Evolutionary conservation across 2,329 filamentous ascomycete species (phyloP).

Genomic region (Claviceps maximensis): DNA sequence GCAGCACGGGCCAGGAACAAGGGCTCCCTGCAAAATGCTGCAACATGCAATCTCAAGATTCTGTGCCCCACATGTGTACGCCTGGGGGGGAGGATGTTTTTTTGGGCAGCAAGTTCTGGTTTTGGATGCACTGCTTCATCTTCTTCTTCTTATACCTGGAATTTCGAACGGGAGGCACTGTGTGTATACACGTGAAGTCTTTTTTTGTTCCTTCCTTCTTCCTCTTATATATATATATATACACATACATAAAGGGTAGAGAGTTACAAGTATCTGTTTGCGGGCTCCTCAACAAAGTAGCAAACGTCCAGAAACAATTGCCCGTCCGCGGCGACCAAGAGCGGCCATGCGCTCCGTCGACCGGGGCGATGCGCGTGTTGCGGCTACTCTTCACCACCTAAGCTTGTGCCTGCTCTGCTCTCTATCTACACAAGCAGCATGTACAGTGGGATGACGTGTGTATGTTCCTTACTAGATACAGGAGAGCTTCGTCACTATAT

Average conservation of each 20-base stretch:
- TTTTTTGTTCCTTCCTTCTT: neutral
- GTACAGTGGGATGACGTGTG: no score
- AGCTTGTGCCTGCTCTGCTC: no score
- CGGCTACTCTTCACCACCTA: neutral
- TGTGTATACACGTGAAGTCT: neutral
- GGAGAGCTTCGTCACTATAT: neutral
- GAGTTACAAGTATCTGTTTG: no score
- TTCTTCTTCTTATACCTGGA: neutral
- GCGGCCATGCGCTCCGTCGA: no score
- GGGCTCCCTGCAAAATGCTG: neutral
- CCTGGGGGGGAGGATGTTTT: neutral
- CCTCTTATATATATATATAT: no score
- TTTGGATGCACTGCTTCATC: neutral
- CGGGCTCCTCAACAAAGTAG: no score
- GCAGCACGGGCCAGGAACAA: neutral
- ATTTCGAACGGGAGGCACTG: no score
- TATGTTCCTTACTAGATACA: neutral
- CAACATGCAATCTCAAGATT: slow-evolving; percentile 1
- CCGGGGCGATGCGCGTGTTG: neutral
- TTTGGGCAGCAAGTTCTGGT: neutral
- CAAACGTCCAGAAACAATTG: no score
- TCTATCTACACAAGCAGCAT: neutral
- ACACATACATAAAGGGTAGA: no score
- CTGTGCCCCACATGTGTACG: neutral
- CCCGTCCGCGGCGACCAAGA: no score